Conservation (phyloP, 2,329 filamentous ascomycete species). For the Microcyclospora tardicrescens region DNA sequence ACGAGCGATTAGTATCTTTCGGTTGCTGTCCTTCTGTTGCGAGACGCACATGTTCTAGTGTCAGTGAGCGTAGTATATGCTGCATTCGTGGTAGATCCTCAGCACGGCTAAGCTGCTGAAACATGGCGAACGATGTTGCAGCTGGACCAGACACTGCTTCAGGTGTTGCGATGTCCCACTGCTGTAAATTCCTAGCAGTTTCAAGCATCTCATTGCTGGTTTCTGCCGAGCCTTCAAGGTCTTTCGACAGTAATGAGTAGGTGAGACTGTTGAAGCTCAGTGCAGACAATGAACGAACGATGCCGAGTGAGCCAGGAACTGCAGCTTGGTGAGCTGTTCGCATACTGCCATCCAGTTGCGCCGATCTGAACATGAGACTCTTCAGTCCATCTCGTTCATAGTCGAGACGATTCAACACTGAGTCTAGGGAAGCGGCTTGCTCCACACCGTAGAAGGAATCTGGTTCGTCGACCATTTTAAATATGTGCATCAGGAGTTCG, state of each 20-base stretch:
- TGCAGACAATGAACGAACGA: constrained; percentile 64
- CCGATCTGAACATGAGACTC: constrained; percentile 78
- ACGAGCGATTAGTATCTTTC: constrained; percentile 7
- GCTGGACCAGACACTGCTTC: constrained; percentile 22
- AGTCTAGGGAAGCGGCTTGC: constrained; percentile 61
- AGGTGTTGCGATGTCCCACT: constrained; percentile 81
- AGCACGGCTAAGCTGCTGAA: constrained; percentile 50
- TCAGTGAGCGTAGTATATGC: constrained; percentile 3
- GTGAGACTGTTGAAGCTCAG: constrained; percentile 80
- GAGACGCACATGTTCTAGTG: constrained; percentile 1
- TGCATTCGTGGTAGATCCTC: constrained; percentile 4
- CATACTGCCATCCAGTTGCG: constrained; percentile 78
- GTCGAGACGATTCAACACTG: constrained; percentile 69
- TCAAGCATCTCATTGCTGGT: constrained; percentile 62
- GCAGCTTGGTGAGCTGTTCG: constrained; percentile 45
- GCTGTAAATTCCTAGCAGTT: constrained; percentile 69
- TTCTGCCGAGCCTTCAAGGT: constrained; percentile 25
- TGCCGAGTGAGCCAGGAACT: constrained; percentile 49
- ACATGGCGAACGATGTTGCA: constrained; percentile 58
- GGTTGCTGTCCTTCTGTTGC: not conserved
- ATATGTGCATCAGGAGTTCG: constrained; percentile 66
- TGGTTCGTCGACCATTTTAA: constrained; percentile 85
- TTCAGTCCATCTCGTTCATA: constrained; percentile 82
- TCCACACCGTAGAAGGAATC: constrained; percentile 90
- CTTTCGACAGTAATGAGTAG: constrained; percentile 50